Evolutionary conservation across 805 yeast genomes (phyloP).

Genomic region (fission yeast (Schizosaccharomyces pombe)): ASM294v3 CU329670.1:4696001-4696500

Average conservation of each 20-base stretch:
- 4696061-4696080: slow-evolving; percentile 71
- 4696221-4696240: slow-evolving; percentile 59
- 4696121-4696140: slow-evolving; percentile 20
- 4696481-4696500: slow-evolving; percentile 22
- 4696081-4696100: slow-evolving; percentile 83
- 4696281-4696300: slow-evolving; percentile 39
- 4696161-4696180: slow-evolving; percentile 93
- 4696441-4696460: slow-evolving; percentile 55
- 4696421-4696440: slow-evolving; percentile 40
- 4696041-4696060: slow-evolving; percentile 73
- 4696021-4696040: slow-evolving; percentile 95
- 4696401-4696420: slow-evolving; percentile 59
- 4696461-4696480: slow-evolving; percentile 32
- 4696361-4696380: slow-evolving; percentile 60
- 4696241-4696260: slow-evolving; percentile 94
- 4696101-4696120: slow-evolving; percentile 57
- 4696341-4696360: slow-evolving; percentile 18
- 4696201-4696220: slow-evolving; percentile 46
- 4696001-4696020: slow-evolving; percentile 93
- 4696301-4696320: slow-evolving; percentile 35
- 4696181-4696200: slow-evolving; percentile 82
- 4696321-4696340: slow-evolving; percentile 5
- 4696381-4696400: slow-evolving; percentile 98
- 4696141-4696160: slow-evolving; percentile 49
- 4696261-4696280: slow-evolving; percentile 99